phyloP scores from a whole-genome alignment of 371 early-diverging fungal genomes.

The Apophysomyces sp. region DNA sequence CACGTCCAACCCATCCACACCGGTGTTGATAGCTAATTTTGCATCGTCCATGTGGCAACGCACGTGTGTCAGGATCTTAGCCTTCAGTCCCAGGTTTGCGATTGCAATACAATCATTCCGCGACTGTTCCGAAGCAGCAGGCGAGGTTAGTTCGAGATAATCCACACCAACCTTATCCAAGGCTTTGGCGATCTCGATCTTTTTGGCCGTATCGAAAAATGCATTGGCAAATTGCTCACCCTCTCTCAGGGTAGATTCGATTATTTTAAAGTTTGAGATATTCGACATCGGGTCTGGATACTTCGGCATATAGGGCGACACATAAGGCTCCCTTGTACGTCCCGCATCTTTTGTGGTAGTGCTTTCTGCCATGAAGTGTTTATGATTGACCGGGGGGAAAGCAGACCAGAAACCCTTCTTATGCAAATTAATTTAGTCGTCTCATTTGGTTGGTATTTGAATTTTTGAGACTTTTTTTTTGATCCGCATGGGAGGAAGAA shows the following conservation, averaged over 20 bases:
- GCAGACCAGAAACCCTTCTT: too few species aligned
- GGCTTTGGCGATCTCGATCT: constrained; percentile 95
- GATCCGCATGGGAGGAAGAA: too few species aligned
- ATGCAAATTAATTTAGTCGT: too few species aligned
- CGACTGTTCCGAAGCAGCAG: constrained; percentile 95
- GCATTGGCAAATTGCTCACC: constrained; percentile 99
- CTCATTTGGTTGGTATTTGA: too few species aligned
- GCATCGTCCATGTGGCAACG: constrained; percentile 99
- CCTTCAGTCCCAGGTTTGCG: constrained; percentile 89
- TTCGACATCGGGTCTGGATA: constrained; percentile 79
- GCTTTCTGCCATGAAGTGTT: not conserved
- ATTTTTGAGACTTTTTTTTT: too few species aligned
- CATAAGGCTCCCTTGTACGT: constrained; percentile 33
- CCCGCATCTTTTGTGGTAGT: constrained; percentile 1
- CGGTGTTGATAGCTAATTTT: constrained; percentile 90
- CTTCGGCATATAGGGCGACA: constrained; percentile 60
- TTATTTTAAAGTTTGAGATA: constrained; percentile 90
- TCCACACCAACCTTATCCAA: constrained; percentile 96
- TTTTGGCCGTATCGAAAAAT: constrained; percentile 94
- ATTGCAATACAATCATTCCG: constrained; percentile 88
- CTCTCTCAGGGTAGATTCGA: constrained; percentile 95
- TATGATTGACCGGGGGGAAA: not conserved
- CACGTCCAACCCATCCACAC: constrained; percentile 94
- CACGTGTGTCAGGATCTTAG: constrained; percentile 95
- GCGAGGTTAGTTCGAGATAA: constrained; percentile 94